Base-by-base conservation (phyloP, 2,329 filamentous ascomycete genomes). In the Fusarium euwallaceae region DNA sequence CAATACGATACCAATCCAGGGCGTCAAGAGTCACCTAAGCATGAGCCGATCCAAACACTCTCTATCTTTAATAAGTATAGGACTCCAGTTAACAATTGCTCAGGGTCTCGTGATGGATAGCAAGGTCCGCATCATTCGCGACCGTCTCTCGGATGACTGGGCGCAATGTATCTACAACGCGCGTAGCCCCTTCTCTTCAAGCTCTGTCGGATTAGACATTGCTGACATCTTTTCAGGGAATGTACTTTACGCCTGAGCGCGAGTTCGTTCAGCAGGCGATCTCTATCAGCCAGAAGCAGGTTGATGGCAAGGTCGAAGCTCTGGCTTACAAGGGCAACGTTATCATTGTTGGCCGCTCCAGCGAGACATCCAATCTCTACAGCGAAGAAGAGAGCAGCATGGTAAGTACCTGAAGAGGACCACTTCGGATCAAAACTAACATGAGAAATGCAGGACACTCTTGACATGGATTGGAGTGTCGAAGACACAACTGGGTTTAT, bases 291-390 rank as follows among this genome's bases (percentile, higher is more conserved):
- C 58, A 61, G 58, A 43, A 61, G 58, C 58, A 43, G 58, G 58
- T 61, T 61, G 58, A 61, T 61, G 58, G 58, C 58, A 61, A 61
- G 58, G 58, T 61, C 58, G 58, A 61, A 61, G 58, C 58, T 61
- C 34, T 61, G 58, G 58, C 58, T 29, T 61, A 61, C 58, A 61
- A 61, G 58, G 58, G 37, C 58, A 61, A 61, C 58, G 37, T 43
- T 8, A 61, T 61, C 58, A 61, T 61, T 37, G 58, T 61, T 61
- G 58, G 58, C 58, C 58, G 58, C 58, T 61, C 58, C 37, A 61
- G 58, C 58, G 58, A 61, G 58, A 61, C 58, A 61, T 61, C 58
- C 58, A 61, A 61, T 22, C 58, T 61, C 58, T 61, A 61, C 58
- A 61, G 58, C 58, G 58, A 61, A 61, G 58, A 61, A 29, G 58